Percentiles rank a stretch among this genome's conserved stretches.
These are phyloP conservation scores for Ascochyta fabae DNA, from an alignment of 2,329 filamentous ascomycete genomes.

Conservation along the genomic window DNA sequence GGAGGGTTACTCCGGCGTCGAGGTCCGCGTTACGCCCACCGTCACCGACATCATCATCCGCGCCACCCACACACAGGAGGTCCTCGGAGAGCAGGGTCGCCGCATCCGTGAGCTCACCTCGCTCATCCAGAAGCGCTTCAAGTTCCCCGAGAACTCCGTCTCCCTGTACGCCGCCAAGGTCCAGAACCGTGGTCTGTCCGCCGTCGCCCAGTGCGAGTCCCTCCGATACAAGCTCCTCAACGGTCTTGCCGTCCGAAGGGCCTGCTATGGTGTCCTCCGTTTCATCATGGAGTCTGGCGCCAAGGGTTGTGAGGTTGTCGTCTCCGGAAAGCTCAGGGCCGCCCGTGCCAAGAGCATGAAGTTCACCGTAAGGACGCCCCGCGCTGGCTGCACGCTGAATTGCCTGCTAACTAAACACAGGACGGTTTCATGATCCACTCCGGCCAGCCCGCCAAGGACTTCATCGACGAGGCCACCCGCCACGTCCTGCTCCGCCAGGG, in stretches of 20 bases:
- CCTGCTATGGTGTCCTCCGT: conserved; percentile 99
- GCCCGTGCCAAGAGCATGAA: conserved; percentile 99
- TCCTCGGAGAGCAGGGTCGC: conserved; percentile 99
- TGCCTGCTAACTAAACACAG: conserved; percentile 48
- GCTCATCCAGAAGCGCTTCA: conserved; percentile 99
- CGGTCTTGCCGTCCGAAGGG: conserved; percentile 96
- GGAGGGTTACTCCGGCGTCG: conserved; percentile 99
- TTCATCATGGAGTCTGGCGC: conserved; percentile 99
- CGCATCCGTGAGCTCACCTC: conserved; percentile 99
- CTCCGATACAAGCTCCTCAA: conserved; percentile 99
- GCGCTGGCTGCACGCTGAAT: neutral
- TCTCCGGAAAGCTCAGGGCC: conserved; percentile 98
- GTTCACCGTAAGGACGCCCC: conserved; percentile 79
- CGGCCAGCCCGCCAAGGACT: conserved; percentile 98
- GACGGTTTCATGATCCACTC: conserved; percentile 99
- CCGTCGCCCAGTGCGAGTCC: conserved; percentile 99
- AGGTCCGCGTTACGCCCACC: conserved; percentile 99
- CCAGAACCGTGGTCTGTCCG: conserved; percentile 99
- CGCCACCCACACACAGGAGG: conserved; percentile 99
- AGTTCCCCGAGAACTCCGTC: conserved; percentile 99
- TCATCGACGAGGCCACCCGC: conserved; percentile 97
- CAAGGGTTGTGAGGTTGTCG: conserved; percentile 99
- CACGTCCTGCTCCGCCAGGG: conserved; percentile 99
- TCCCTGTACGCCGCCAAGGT: conserved; percentile 99
- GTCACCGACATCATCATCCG: conserved; percentile 99